These are phyloP conservation scores for Catenaria anguillulae DNA, from an alignment of 371 early-diverging fungal genomes.

Conservation along the genomic window DNA sequence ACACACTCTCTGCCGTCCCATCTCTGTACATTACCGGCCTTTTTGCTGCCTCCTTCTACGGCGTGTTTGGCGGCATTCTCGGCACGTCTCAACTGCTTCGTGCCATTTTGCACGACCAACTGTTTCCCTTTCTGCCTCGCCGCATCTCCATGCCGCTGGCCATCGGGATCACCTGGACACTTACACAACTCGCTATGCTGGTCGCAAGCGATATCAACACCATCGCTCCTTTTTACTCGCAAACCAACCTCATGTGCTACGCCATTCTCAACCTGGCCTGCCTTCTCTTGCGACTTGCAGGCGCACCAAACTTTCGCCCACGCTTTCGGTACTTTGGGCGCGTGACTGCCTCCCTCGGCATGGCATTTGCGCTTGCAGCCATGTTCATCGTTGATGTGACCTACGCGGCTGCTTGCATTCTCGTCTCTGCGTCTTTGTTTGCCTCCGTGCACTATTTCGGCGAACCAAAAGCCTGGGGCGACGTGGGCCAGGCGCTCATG, in stretches of 20 bases:
- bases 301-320: slow-evolving; percentile 49
- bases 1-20: slow-evolving; percentile 23
- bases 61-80: slow-evolving; percentile 35
- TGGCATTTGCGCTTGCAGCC: slow-evolving; percentile 25
- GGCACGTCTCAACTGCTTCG: slow-evolving; percentile 42
- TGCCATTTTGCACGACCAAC: slow-evolving; percentile 35
- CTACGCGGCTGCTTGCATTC: slow-evolving; percentile 27
- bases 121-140: slow-evolving; percentile 16
- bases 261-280: slow-evolving; percentile 43
- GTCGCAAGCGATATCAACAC: slow-evolving; percentile 28
- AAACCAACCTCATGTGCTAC: slow-evolving; percentile 39
- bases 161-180: slow-evolving; percentile 26
- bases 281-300: slow-evolving; percentile 37
- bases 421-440: slow-evolving; percentile 28
- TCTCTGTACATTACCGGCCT: slow-evolving; percentile 32
- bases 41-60: slow-evolving; percentile 37
- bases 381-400: slow-evolving; percentile 36
- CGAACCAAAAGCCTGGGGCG: slow-evolving; percentile 46
- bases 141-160: slow-evolving; percentile 23
- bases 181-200: slow-evolving; percentile 36
- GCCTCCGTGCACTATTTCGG: slow-evolving; percentile 38
- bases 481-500: slow-evolving; percentile 43
- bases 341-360: slow-evolving; percentile 39
- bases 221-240: slow-evolving; percentile 41
- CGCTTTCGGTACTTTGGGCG: slow-evolving; percentile 42